Base-by-base conservation (phyloP, 495 filamentous ascomycete species). In the Aeminium ludgeri region DNA sequence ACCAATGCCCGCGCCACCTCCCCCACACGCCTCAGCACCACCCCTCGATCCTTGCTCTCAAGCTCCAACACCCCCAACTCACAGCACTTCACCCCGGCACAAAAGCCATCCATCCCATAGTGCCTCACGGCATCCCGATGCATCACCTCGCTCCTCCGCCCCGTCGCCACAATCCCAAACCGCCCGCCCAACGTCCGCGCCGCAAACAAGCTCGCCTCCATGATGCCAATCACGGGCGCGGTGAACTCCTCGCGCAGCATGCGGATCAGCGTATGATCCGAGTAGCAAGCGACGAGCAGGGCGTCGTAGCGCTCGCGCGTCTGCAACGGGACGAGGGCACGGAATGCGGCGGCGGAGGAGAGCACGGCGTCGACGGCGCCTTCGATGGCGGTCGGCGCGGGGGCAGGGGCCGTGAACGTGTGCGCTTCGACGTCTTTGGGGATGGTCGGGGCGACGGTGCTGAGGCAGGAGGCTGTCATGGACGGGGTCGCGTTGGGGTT, bases 231-330 rank as follows among this genome's bases (percentile, higher is more conserved):
- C 0, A 67, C 63, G 0, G 64, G 66, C 2, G 50, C 40, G 8
- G 47, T 38, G 34, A 64, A 31, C 43, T 69, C 66, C 51, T 68
- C 65, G n/a, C 63, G 50, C n/a, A 69, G 54, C 34, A 61, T 61
- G 28, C 55, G 49, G 43, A 65, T 67, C 6, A 67, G 57, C n/a
- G 66, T 58, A 48, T 70, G 65, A 38, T 63, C 61, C 35, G 57
- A 62, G 55, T 62, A 68, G 52, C 64, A 70, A 6, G 65, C 65
- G 16, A 70, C 62, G 3, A 70, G 59, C 38, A 66, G 61, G 8
- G 60, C 66, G 45, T 67, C 62, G 49, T 65, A 66, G 4, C 51
- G 45, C n/a, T 55, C 45, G 10, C 56, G 54, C 17, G 13, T 2
- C 29, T 43, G 40, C n/a, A 65, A 49, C 17, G 62, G 61, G 11